A percentile compares a stretch with the other conserved stretches of the same genome.
These are phyloP conservation scores for Dendrobium officinale DNA, from an alignment of 106 monocot genomes.

Conservation along the genomic window DNA sequence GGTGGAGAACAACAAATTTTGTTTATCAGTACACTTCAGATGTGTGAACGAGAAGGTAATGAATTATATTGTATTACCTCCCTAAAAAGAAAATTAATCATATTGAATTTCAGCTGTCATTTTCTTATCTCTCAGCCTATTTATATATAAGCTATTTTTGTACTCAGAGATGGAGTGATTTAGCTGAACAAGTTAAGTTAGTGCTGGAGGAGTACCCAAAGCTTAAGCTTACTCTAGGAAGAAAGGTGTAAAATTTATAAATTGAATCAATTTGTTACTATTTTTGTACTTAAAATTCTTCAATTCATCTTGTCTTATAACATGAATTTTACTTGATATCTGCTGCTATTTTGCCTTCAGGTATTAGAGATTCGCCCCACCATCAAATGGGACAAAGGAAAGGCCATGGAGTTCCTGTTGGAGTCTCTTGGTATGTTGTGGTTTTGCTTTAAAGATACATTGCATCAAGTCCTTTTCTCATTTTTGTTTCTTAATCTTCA, in stretches of 20 bases:
- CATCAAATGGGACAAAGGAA: slow-evolving; percentile 90
- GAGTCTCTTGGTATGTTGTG: slow-evolving; percentile 50
- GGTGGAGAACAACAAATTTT: slow-evolving; percentile 84
- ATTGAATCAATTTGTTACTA: neutral
- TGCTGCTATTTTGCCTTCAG: slow-evolving; percentile 17
- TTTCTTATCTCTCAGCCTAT: neutral
- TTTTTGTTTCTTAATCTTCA: neutral
- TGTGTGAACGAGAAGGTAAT: slow-evolving; percentile 64
- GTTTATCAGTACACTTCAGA: slow-evolving; percentile 67
- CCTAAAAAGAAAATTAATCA: neutral
- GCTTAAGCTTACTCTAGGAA: slow-evolving; percentile 52
- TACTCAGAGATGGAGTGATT: slow-evolving; percentile 51
- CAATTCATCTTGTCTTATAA: neutral
- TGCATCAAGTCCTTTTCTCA: slow-evolving; percentile 21
- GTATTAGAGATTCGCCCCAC: slow-evolving; percentile 80
- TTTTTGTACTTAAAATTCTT: neutral
- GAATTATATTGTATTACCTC: neutral
- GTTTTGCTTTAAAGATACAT: slow-evolving; percentile 5
- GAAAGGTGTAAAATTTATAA: slow-evolving; percentile 39
- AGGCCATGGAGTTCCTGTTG: slow-evolving; percentile 66
- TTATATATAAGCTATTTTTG: neutral
- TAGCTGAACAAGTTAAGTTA: slow-evolving; percentile 47
- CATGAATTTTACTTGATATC: neutral
- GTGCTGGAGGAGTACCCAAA: slow-evolving; percentile 65
- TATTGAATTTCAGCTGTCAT: neutral